Percentiles rank a stretch among this genome's conserved stretches.
Evolutionary conservation across 148 eudicot genomes (phyloP).

Genomic region (Dianthus caryophyllus): DNA sequence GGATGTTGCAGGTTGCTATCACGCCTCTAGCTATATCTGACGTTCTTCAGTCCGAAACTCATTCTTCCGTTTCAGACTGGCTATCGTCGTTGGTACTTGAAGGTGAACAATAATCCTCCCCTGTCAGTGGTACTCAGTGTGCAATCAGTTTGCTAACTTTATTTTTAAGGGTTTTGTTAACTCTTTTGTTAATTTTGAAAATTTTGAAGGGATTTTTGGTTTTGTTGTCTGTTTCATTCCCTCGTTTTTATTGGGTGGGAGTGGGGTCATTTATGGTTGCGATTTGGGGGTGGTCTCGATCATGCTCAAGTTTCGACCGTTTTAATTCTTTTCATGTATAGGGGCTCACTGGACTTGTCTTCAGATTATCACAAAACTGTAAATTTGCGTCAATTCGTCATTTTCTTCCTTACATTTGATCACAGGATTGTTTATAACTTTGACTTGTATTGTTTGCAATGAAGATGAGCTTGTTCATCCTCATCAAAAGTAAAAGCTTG

Average conservation of each 20-base stretch:
- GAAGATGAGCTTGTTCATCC: background rate
- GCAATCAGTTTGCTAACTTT: no score
- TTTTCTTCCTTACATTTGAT: background rate
- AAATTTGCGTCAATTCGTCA: background rate
- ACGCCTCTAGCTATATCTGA: conserved; percentile 37
- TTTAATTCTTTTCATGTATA: conserved; percentile 27
- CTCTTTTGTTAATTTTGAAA: conserved; percentile 5
- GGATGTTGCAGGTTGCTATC: conserved; percentile 33
- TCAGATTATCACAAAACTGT: conserved; percentile 3
- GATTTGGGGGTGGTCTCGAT: background rate
- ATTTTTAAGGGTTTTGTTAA: conserved; percentile 1
- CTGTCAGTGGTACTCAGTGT: background rate
- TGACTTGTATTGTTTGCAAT: background rate
- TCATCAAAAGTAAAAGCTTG: background rate
- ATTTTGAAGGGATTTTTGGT: conserved; percentile 9
- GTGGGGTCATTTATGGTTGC: conserved; percentile 12
- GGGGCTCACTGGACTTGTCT: conserved; percentile 16
- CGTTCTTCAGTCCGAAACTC: conserved; percentile 31
- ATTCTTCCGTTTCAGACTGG: conserved; percentile 40
- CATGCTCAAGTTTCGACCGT: conserved; percentile 6
- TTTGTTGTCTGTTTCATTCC: background rate
- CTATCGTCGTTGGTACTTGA: conserved; percentile 25
- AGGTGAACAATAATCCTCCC: conserved; percentile 22
- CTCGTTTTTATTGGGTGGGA: conserved; percentile 15
- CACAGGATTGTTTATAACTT: background rate